Conservation (phyloP, 23 red algal genomes). For the Gracilaria domingensis region DNA sequence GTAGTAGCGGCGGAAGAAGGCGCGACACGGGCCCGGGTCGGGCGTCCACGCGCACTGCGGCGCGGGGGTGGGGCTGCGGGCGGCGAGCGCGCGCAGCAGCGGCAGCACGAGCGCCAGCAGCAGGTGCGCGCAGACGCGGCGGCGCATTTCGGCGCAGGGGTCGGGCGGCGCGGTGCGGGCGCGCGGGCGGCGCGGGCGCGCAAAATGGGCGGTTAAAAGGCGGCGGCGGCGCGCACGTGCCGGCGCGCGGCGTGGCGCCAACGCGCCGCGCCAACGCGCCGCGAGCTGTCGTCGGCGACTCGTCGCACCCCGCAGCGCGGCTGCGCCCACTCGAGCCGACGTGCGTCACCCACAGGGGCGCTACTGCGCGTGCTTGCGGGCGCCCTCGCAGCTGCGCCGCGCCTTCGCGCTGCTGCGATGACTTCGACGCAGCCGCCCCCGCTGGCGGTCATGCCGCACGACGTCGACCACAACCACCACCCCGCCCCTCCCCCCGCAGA, state of each 20-base stretch:
- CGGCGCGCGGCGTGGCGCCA: background rate
- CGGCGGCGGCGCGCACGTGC: conserved; percentile 11
- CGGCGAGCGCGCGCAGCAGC: background rate
- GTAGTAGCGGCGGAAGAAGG: conserved; percentile 84
- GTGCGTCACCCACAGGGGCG: background rate
- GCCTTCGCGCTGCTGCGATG: background rate
- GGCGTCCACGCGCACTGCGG: conserved; percentile 52
- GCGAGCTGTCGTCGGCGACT: too few species aligned
- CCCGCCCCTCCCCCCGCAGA: background rate
- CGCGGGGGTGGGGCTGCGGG: conserved; percentile 5
- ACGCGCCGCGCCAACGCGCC: too few species aligned
- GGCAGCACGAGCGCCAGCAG: background rate
- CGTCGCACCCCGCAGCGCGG: background rate
- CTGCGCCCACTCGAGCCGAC: too few species aligned
- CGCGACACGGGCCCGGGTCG: conserved; percentile 73
- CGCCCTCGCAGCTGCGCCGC: background rate
- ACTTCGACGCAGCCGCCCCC: conserved; percentile 21
- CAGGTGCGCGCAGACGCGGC: background rate
- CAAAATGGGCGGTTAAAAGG: conserved; percentile 26
- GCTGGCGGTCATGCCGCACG: conserved; percentile 39
- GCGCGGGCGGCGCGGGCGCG: background rate
- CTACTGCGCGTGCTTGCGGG: background rate
- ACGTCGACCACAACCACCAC: conserved; percentile 43
- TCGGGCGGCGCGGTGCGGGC: background rate
- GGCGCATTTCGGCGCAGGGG: conserved; percentile 8